A percentile compares a stretch with the other conserved stretches of the same genome.
Evolutionary conservation across 208 protist species (phyloP).

Genomic region (Leishmania guyanensis): DNA sequence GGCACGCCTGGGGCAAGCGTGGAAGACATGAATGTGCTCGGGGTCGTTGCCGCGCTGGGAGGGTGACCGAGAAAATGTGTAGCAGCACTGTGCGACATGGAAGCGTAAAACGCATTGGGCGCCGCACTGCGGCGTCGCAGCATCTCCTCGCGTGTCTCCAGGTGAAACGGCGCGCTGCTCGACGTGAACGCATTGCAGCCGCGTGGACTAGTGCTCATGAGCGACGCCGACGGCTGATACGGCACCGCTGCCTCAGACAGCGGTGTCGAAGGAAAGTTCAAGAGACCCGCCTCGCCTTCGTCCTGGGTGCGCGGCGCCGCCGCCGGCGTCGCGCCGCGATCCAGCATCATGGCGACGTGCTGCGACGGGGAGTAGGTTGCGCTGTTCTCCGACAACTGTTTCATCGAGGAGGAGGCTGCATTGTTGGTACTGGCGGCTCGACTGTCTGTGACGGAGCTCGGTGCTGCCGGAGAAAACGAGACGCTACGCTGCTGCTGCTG

Average conservation of each 20-base stretch:
- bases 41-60: slow-evolving; percentile 37
- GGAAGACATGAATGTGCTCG: slow-evolving; percentile 29
- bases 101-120: slow-evolving; percentile 55
- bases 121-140: slow-evolving; percentile 72
- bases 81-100: slow-evolving; percentile 34
- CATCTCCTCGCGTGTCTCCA: slow-evolving; percentile 88
- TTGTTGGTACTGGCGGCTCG: neutral
- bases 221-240: slow-evolving; percentile 16
- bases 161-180: slow-evolving; percentile 45
- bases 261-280: slow-evolving; percentile 36
- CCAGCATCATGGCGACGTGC: slow-evolving; percentile 41
- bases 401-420: slow-evolving; percentile 21
- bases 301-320: slow-evolving; percentile 15
- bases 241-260: slow-evolving; percentile 28
- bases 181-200: slow-evolving; percentile 22
- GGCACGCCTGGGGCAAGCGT: slow-evolving; percentile 13
- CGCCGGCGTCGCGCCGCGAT: slow-evolving; percentile 33
- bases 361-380: slow-evolving; percentile 46
- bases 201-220: slow-evolving; percentile 20
- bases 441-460: neutral
- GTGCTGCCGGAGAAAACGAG: neutral
- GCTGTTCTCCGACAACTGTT: slow-evolving; percentile 38
- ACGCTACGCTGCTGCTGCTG: slow-evolving; percentile 7
- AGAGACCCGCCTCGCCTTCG: slow-evolving; percentile 18
- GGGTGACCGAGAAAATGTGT: slow-evolving; percentile 27